Base-by-base conservation (phyloP, 176 grass and related monocot species). In the Triticum monococcum region DNA sequence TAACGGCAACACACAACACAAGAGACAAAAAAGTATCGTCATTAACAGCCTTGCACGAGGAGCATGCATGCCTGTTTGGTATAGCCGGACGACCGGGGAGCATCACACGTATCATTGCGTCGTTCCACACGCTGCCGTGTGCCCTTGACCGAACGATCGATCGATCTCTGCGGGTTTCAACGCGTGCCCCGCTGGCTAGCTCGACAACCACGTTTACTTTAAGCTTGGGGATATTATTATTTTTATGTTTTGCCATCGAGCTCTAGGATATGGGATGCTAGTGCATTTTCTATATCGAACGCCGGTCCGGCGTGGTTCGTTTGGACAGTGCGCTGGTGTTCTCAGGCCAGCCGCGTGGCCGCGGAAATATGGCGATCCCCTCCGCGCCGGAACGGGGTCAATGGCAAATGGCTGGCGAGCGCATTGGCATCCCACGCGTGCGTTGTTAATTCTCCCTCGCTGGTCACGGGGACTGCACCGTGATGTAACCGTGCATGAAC, bases 381-480 rank as follows among this genome's bases (percentile, higher is more conserved):
- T 54, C 50, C 9, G 74, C 75, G 59, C 40, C 72, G 63, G 78
- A 86, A 13, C 63, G 54, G 84, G 79, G 79, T 79, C 84, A 79
- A 57, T 66, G 74, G 11, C 36, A 40, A 64, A 13, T 74, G 40
- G 17, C 64, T 74, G 40, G 17, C 64, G 7, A 33, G 33, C 18
- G 5, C 71, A 84, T 72, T 41, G 40, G 40, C 40, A 9, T 45
- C 41, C 41, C 41, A 11, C 41, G 41, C 12, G 41, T 4, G 41
- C 41, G 41, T 45, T 45, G 40, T 41, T 41, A 41, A 41, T 41
- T 41, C 9, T 41, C 9, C 40, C 9, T 41, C 40, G 40, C 9
- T 41, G 10, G 40, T 41, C 40, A 41, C 40, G 40, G 40, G 40
- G 40, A 41, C 9, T 41, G 40, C 40, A 41, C 40, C 37, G 36